Percentiles rank a stretch among this genome's conserved stretches.
phyloP scores from a whole-genome alignment of 306 rosid genomes.

The Quercus robur region DNA sequence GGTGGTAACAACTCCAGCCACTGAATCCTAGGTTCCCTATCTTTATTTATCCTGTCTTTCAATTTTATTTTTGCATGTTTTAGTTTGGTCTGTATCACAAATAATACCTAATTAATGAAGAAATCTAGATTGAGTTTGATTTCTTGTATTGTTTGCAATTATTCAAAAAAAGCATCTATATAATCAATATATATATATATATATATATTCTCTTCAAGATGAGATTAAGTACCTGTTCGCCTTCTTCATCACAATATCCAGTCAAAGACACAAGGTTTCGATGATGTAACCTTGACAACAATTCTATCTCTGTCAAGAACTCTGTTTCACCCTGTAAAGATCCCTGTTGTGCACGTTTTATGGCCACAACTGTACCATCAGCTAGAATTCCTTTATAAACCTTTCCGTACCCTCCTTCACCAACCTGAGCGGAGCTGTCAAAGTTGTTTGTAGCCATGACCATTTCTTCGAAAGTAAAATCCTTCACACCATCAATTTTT shows the following conservation, averaged over 20 bases:
- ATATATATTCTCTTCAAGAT: not conserved
- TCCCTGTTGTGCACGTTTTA: conserved; percentile 81
- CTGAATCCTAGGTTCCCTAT: no score
- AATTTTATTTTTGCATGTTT: no score
- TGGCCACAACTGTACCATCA: conserved; percentile 64
- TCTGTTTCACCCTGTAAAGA: conserved; percentile 86
- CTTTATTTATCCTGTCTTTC: no score
- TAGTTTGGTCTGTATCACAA: not conserved
- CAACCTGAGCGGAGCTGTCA: conserved; percentile 51
- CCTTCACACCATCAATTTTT: conserved; percentile 69
- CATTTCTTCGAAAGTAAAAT: conserved; percentile 56
- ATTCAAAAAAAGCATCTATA: not conserved
- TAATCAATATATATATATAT: not conserved
- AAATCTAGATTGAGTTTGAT: not conserved
- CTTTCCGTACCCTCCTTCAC: conserved; percentile 86
- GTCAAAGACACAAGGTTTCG: conserved; percentile 75
- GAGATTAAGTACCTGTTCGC: conserved; percentile 62
- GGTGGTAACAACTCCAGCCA: no score
- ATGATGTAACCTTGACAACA: conserved; percentile 78
- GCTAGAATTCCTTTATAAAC: conserved; percentile 67
- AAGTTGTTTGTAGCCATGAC: conserved; percentile 63
- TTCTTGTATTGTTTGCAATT: not conserved
- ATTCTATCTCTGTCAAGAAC: conserved; percentile 77
- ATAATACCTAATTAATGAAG: not conserved
- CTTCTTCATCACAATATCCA: conserved; percentile 81